Evolutionary conservation across 768 basidiomycete species (phyloP), one percentile per base, ranked within the genome.

Genomic region (Rhizopogon rudus): DNA sequence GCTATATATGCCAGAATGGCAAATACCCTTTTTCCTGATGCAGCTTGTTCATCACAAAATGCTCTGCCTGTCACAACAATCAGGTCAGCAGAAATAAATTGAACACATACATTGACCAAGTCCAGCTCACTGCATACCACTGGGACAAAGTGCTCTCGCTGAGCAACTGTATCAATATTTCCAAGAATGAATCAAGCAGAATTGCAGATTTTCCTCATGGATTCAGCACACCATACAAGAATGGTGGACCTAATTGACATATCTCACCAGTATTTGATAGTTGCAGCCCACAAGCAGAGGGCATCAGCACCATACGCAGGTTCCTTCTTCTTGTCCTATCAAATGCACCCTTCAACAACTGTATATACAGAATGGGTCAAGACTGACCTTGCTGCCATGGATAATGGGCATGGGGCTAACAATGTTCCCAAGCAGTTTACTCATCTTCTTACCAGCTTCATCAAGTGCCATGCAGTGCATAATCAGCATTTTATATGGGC

Each of bases 401-500:
- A 97, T 82, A 54, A 98, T 76, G 0, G 81, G 82, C 75, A 90
- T 73, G 0, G 96, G 96, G 62, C 87, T 91, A 48, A 95, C 70
- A 28, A 97, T 85, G 63, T 99, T 99, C 0, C 96, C 96, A 8
- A 91, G 68, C 1, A 91, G 93, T 75, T 99, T 99, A 81, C 95
- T 98, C 96, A 99, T 99, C 73, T 93, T 83, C 73, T 86, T 85
- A 3, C 93, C 94, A 12, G 79, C 72, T 65, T 92, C 84, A 62
- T 98, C 97, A 5, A 98, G 80, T 4, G 96, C 91, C 85, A 99
- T 96, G 0, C 96, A 96, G 67, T 99, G 96, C 1, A 96, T 98
- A 60, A 99, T 87, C 56, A 99, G 71, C 5, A 83, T 77, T 40
- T 77, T 77, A 66, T 93, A 99, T 9, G 96, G 87, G 46, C 73